Evolutionary conservation across 2,329 filamentous ascomycete genomes (phyloP), one percentile per base, ranked within the genome.

Genomic region (Escovopsis weberi): DNA sequence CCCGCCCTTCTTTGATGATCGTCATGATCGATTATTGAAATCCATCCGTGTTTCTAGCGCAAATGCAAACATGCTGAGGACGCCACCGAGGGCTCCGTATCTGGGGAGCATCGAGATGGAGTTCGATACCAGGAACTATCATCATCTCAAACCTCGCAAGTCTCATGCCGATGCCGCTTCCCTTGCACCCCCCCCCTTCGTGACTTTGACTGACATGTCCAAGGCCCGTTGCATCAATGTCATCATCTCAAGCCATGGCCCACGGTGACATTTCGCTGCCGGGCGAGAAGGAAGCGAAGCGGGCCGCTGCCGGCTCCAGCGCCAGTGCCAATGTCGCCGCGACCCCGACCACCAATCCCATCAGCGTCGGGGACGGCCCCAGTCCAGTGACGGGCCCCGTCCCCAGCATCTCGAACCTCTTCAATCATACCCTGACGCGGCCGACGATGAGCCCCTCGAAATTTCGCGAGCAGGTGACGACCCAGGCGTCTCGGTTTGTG

Each of bases 401-500:
- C n/a, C 23, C 23, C 12, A 19, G 38, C 8, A 37, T 33, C 12
- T 33, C 38, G 33, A 40, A 23, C 10, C 38, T 19, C 30, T 40
- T 40, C 38, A 32, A 33, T 12, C 38, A 40, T 3, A 26, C 9
- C 9, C n/a, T 18, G 11, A 19, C 38, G 33, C 38, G 33, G 38
- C 11, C 28, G 12, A 7, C 39, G 5, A 19, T 12, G 7, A 15
- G 18, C 19, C 12, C 39, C 12, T 15, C 32, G n/a, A 19, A 33
- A 30, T 37, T 23, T n/a, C 40, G 37, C 19, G 34, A 50, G 26
- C 28, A 32, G 28, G 54, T 43, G 12, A 41, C 50, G 3, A 45
- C 52, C 11, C 53, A 55, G 34, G 59, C 60, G 0, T 62, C 61
- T 1, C 68, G 74, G 6, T 78, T 76, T 43, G 68, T 78, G 33